Conservation (phyloP, 2,329 filamentous ascomycete genomes). For the Furcasterigmium furcatum region DNA sequence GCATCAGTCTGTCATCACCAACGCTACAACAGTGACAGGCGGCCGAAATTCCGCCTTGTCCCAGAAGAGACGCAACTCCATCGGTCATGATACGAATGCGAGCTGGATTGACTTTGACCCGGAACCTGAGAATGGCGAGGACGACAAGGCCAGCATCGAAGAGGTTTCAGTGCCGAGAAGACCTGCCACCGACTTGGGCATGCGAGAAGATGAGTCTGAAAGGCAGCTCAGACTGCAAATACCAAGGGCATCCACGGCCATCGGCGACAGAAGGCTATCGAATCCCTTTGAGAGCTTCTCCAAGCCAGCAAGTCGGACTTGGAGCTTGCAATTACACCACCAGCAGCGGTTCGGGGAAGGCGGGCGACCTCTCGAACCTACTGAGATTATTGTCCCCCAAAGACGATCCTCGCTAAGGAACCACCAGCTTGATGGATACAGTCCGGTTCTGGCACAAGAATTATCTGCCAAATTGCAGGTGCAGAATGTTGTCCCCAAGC, state of each 20-base stretch:
- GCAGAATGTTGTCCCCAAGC: too few relatives aligned
- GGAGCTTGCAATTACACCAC: constrained; percentile 8
- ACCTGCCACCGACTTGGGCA: background rate
- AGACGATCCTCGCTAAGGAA: constrained; percentile 10
- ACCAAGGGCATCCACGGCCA: background rate
- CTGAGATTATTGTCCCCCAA: constrained; percentile 11
- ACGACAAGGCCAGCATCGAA: background rate
- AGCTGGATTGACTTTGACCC: constrained; percentile 17
- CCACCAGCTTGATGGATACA: background rate
- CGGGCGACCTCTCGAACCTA: background rate
- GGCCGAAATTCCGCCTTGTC: constrained; percentile 24
- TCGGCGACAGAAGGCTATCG: constrained; percentile 1
- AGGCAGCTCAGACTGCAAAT: too few relatives aligned
- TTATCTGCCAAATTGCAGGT: background rate
- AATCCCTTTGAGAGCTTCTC: constrained; percentile 11
- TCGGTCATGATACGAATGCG: constrained; percentile 6
- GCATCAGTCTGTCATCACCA: constrained; percentile 33
- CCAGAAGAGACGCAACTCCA: constrained; percentile 10
- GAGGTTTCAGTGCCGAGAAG: background rate
- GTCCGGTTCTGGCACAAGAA: background rate
- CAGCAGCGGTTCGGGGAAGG: background rate
- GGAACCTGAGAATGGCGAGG: constrained; percentile 7
- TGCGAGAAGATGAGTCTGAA: background rate
- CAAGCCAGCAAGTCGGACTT: constrained; percentile 9
- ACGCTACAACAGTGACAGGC: constrained; percentile 35